phyloP scores from a whole-genome alignment of 2,329 filamentous ascomycete species.

The Sporothrix brunneoviolacea region DNA sequence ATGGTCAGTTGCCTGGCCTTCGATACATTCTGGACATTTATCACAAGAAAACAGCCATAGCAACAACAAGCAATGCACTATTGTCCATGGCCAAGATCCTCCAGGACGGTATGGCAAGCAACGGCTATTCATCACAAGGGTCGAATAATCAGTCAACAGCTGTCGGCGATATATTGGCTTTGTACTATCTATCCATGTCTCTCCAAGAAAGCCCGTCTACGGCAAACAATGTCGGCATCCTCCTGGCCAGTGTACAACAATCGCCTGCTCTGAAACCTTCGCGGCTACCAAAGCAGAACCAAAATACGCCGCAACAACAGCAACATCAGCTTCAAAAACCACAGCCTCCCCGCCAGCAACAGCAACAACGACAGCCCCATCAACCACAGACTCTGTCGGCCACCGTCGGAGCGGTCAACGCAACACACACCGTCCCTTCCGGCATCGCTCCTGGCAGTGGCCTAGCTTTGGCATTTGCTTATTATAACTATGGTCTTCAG shows the following conservation, averaged over 20 bases:
- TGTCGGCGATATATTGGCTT: slow-evolving; percentile 83
- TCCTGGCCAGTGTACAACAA: slow-evolving; percentile 91
- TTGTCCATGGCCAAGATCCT: slow-evolving; percentile 96
- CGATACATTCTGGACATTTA: slow-evolving; percentile 62
- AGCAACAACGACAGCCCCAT: slow-evolving; percentile 1
- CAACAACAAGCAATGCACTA: slow-evolving; percentile 91
- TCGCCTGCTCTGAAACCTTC: slow-evolving; percentile 9
- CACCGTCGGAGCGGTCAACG: slow-evolving; percentile 9
- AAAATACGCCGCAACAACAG: background rate
- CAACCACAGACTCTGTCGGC: slow-evolving; percentile 10
- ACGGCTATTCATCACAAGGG: slow-evolving; percentile 41
- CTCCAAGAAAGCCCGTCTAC: slow-evolving; percentile 95
- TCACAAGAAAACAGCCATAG: slow-evolving; percentile 71
- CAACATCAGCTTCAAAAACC: slow-evolving; percentile 5
- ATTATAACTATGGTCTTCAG: slow-evolving; percentile 89
- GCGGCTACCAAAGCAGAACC: background rate
- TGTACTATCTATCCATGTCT: slow-evolving; percentile 93
- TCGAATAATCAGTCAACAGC: slow-evolving; percentile 60
- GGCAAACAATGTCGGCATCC: slow-evolving; percentile 94
- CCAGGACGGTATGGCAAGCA: slow-evolving; percentile 86
- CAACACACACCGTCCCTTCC: slow-evolving; percentile 46
- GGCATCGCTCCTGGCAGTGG: slow-evolving; percentile 83
- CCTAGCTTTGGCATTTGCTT: slow-evolving; percentile 77
- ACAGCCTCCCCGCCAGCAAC: too few species aligned
- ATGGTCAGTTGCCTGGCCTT: slow-evolving; percentile 71